Conservation (phyloP, 106 monocot species). For the Acorus calamus region DNA sequence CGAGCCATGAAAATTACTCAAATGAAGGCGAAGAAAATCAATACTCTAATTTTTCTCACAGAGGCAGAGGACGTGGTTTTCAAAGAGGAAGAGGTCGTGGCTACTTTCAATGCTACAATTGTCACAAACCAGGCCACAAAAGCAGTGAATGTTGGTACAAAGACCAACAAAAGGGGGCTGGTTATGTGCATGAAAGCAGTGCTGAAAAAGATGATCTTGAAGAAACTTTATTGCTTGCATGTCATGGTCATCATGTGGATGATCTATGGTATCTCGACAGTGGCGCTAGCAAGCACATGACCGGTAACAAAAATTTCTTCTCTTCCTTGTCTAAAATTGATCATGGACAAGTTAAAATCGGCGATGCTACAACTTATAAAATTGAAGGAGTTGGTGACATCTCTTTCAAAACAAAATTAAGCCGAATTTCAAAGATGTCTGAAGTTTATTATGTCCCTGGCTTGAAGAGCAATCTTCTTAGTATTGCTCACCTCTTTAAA, state of each 20-base stretch:
- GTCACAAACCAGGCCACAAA: neutral
- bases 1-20: neutral
- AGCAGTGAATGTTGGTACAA: slow-evolving; percentile 1
- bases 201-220: neutral
- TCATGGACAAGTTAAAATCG: no score
- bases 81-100: slow-evolving; percentile 5
- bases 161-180: neutral
- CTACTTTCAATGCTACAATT: neutral
- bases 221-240: slow-evolving; percentile 5
- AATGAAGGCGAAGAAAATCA: neutral
- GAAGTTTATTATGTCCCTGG: slow-evolving; percentile 3
- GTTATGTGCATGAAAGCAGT: neutral
- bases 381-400: neutral
- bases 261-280: neutral
- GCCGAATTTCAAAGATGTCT: neutral
- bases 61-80: neutral
- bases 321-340: no score
- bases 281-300: no score
- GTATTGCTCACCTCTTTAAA: neutral
- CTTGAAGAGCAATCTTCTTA: slow-evolving; percentile 1
- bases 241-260: neutral
- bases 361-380: no score
- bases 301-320: no score
- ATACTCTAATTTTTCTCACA: neutral
- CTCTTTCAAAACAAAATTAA: neutral